Evolutionary conservation across 2,329 filamentous ascomycete genomes (phyloP).

Genomic region (Scedosporium dehoogii): DNA sequence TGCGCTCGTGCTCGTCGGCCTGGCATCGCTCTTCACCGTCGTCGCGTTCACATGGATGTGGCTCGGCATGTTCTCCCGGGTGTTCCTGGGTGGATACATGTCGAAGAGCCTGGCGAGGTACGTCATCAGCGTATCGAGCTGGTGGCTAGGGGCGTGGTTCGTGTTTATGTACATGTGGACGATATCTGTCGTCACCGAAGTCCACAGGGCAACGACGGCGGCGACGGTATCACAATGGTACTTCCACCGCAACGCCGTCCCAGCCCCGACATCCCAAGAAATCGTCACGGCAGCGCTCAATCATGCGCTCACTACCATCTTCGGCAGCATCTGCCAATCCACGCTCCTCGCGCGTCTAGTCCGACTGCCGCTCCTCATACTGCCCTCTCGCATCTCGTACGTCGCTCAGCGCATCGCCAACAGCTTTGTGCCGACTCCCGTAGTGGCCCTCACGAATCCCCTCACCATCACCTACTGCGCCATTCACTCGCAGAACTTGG

Average conservation of each 20-base stretch:
- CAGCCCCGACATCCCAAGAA: slow-evolving; percentile 65
- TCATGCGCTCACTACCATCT: slow-evolving; percentile 77
- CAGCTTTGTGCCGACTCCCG: slow-evolving; percentile 73
- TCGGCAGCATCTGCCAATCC: slow-evolving; percentile 85
- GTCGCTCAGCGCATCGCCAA: slow-evolving; percentile 66
- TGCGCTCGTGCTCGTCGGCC: slow-evolving; percentile 73
- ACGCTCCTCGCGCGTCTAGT: slow-evolving; percentile 73
- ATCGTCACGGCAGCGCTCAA: slow-evolving; percentile 74
- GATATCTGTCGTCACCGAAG: slow-evolving; percentile 72
- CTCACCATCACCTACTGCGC: slow-evolving; percentile 86
- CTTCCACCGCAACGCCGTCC: slow-evolving; percentile 80
- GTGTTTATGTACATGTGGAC: slow-evolving; percentile 95
- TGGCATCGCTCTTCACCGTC: slow-evolving; percentile 63
- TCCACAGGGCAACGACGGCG: slow-evolving; percentile 85
- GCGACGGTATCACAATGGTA: slow-evolving; percentile 99
- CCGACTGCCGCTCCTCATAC: slow-evolving; percentile 72
- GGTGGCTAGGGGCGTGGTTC: slow-evolving; percentile 92
- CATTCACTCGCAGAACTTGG: slow-evolving; percentile 80
- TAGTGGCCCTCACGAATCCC: slow-evolving; percentile 81
- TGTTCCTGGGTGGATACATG: slow-evolving; percentile 88
- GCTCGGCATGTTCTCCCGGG: slow-evolving; percentile 91
- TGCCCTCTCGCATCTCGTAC: slow-evolving; percentile 58
- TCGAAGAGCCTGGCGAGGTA: slow-evolving; percentile 53
- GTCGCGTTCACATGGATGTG: slow-evolving; percentile 92
- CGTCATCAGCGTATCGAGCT: slow-evolving; percentile 77